Conservation (phyloP, 345 rosid species). For the Eutrema heterophyllum region DNA sequence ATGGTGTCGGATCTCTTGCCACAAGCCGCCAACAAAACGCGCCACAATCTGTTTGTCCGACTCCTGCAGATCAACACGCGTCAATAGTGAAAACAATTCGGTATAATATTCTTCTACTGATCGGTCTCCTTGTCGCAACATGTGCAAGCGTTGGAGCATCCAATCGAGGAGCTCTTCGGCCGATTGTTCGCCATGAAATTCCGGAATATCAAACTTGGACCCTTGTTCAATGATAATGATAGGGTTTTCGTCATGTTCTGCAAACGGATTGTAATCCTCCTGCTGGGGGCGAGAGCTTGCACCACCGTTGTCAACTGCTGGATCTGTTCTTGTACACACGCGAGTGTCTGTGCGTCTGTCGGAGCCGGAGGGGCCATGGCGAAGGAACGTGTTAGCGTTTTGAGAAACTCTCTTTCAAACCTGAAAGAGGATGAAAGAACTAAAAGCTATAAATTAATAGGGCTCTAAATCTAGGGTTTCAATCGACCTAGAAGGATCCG, state of each 20-base stretch:
- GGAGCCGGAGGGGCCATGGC: no score
- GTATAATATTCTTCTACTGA: neutral
- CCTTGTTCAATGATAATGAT: neutral
- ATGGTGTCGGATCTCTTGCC: neutral
- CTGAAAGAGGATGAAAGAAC: no score
- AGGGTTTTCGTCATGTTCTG: neutral
- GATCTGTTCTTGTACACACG: neutral
- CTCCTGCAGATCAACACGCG: neutral
- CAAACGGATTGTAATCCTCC: neutral
- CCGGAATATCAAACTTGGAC: neutral
- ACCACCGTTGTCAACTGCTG: neutral
- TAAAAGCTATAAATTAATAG: no score
- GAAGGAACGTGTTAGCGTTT: no score
- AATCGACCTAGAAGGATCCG: no score
- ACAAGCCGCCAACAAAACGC: neutral
- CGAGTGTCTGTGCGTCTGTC: neutral
- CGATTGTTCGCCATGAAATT: neutral
- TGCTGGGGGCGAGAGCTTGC: neutral
- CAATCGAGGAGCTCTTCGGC: neutral
- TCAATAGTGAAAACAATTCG: neutral
- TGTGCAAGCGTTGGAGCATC: neutral
- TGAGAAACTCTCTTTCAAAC: no score
- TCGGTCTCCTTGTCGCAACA: neutral
- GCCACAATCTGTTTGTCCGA: neutral
- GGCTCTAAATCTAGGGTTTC: no score